Percentiles rank a stretch among this genome's conserved stretches.
Conservation (phyloP, 306 rosid genomes). For the Prunus kanzakura region DNA sequence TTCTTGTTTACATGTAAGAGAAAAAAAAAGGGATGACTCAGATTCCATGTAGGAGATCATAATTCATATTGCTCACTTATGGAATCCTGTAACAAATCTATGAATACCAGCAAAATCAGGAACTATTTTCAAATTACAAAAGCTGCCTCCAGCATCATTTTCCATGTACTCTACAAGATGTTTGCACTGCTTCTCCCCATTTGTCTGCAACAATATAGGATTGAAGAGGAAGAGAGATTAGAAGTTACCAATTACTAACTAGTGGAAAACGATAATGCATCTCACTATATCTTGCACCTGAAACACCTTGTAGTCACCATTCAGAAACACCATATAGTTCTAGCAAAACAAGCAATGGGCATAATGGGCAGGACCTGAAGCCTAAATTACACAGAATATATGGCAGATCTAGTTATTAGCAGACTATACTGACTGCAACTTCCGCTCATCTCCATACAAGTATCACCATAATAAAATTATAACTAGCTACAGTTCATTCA, state of each 20-base stretch:
- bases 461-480: neutral
- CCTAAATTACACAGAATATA: neutral
- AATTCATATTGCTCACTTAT: constrained; percentile 17
- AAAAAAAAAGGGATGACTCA: neutral
- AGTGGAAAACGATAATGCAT: neutral
- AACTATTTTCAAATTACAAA: constrained; percentile 47
- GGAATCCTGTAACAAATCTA: constrained; percentile 79
- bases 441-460: neutral
- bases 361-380: neutral
- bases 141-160: constrained; percentile 44
- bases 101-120: constrained; percentile 65
- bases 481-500: neutral
- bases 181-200: constrained; percentile 79
- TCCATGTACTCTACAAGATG: constrained; percentile 60
- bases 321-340: neutral
- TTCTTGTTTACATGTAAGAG: neutral
- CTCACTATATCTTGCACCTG: neutral
- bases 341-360: neutral
- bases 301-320: neutral
- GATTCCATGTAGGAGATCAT: neutral
- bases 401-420: neutral
- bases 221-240: constrained; percentile 20
- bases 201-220: constrained; percentile 55
- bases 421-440: neutral
- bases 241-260: neutral